These are phyloP conservation scores for Albugo laibachii DNA, from an alignment of 352 stramenopile species.

Conservation along the genomic window DNA sequence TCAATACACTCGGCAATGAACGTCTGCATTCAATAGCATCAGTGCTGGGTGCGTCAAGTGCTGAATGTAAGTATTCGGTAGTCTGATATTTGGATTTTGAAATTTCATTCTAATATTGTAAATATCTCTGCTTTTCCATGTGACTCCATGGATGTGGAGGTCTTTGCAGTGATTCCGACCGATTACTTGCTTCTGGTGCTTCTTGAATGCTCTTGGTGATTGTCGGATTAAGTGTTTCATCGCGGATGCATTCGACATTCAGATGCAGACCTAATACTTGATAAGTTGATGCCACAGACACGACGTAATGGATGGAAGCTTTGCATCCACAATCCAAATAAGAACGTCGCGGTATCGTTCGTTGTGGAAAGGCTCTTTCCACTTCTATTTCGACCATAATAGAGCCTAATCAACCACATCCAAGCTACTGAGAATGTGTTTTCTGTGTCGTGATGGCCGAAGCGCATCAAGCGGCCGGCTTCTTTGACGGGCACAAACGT, in stretches of 20 bases:
- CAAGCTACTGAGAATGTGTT: no score
- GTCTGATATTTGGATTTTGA: conserved; percentile 4
- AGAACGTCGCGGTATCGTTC: conserved; percentile 18
- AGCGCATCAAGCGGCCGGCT: conserved; percentile 63
- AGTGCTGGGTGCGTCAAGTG: no score
- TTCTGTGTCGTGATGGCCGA: conserved; percentile 30
- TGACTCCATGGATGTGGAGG: conserved; percentile 18
- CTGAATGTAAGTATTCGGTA: no score
- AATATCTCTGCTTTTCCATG: conserved; percentile 12
- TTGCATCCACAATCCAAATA: conserved; percentile 15
- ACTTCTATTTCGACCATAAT: no score
- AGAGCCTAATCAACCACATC: no score
- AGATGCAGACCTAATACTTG: conserved; percentile 23
- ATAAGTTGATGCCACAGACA: conserved; percentile 27
- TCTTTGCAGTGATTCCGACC: conserved; percentile 32
- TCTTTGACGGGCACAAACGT: conserved; percentile 76
- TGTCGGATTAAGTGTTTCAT: conserved; percentile 12
- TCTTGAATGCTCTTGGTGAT: conserved; percentile 9
- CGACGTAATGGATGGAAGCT: conserved; percentile 17
- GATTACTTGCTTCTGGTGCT: conserved; percentile 17
- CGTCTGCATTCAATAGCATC: no score
- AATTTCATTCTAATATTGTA: conserved; percentile 32
- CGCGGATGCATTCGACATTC: conserved; percentile 14
- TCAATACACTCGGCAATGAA: no score
- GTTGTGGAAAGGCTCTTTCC: conserved; percentile 20